Evolutionary conservation across 768 basidiomycete genomes (phyloP).

Genomic region (Kwoniella sp.): DNA sequence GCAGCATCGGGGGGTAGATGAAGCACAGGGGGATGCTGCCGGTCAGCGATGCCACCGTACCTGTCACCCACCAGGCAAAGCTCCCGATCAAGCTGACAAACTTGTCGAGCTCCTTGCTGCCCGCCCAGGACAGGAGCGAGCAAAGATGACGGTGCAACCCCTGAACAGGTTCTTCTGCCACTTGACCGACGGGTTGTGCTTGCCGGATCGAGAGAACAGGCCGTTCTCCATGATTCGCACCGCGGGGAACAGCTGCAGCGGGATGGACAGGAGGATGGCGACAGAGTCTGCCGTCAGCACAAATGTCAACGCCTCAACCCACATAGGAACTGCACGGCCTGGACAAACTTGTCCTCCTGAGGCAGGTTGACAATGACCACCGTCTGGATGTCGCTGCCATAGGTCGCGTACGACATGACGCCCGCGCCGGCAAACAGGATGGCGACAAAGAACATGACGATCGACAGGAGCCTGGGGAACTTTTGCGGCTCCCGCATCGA

Average conservation of each 20-base stretch:
- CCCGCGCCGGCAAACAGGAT: conserved; percentile 86
- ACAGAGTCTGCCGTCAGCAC: conserved; percentile 58
- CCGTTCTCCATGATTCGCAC: conserved; percentile 96
- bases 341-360: conserved; percentile 74
- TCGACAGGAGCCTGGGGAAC: conserved; percentile 80
- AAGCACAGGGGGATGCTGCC: conserved; percentile 87
- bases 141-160: conserved; percentile 61
- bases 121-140: conserved; percentile 65
- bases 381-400: conserved; percentile 79
- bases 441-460: conserved; percentile 81
- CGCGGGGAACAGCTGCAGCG: conserved; percentile 95
- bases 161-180: conserved; percentile 85
- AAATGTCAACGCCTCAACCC: conserved; percentile 65
- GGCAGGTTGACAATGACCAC: conserved; percentile 94
- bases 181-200: conserved; percentile 71
- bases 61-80: conserved; percentile 73
- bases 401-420: conserved; percentile 77
- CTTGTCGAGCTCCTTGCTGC: conserved; percentile 86
- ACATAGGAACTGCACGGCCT: conserved; percentile 59
- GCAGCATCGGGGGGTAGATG: conserved; percentile 88
- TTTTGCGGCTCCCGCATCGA: conserved; percentile 93
- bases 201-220: conserved; percentile 77
- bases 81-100: conserved; percentile 90
- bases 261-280: conserved; percentile 76
- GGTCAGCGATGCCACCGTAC: conserved; percentile 5